Evolutionary conservation across 805 yeast genomes (phyloP).

Genomic region (Priceomyces haplophilus): DNA sequence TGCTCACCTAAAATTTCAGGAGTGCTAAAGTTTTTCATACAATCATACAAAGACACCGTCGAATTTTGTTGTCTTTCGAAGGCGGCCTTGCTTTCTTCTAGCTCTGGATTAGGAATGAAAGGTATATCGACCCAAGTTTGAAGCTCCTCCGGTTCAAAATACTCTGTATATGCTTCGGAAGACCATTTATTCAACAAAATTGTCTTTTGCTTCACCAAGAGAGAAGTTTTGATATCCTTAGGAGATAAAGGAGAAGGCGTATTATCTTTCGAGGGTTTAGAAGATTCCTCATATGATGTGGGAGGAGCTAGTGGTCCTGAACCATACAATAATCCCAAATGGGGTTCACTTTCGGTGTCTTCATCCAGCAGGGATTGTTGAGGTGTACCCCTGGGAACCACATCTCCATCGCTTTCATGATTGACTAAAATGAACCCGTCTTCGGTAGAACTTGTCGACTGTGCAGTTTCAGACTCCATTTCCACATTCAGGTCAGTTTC

Average conservation of each 20-base stretch:
- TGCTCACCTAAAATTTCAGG: constrained; percentile 85
- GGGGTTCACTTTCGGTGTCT: constrained; percentile 26
- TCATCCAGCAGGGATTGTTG: constrained; percentile 26
- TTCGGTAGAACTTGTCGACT: constrained; percentile 7
- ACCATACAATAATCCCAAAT: constrained; percentile 7
- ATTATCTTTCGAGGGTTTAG: constrained; percentile 19
- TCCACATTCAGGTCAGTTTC: constrained; percentile 10
- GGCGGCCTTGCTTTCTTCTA: constrained; percentile 44
- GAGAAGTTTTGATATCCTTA: constrained; percentile 15
- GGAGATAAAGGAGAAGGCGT: constrained; percentile 10
- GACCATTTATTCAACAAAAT: constrained; percentile 67
- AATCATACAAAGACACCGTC: constrained; percentile 56
- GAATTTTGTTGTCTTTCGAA: constrained; percentile 45
- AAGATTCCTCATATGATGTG: constrained; percentile 16
- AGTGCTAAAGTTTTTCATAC: constrained; percentile 68
- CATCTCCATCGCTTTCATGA: constrained; percentile 7
- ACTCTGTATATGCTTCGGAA: constrained; percentile 42
- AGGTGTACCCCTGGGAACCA: constrained; percentile 6
- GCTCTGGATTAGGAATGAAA: constrained; percentile 48
- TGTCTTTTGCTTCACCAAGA: constrained; percentile 19
- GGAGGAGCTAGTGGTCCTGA: constrained; percentile 15
- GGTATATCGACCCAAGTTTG: constrained; percentile 52
- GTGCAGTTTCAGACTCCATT: constrained; percentile 5
- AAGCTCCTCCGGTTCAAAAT: constrained; percentile 49
- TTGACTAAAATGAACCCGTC: constrained; percentile 22